Conservation (phyloP, 139 green algal genomes). For the Chlamydomonas asymmetrica region DNA sequence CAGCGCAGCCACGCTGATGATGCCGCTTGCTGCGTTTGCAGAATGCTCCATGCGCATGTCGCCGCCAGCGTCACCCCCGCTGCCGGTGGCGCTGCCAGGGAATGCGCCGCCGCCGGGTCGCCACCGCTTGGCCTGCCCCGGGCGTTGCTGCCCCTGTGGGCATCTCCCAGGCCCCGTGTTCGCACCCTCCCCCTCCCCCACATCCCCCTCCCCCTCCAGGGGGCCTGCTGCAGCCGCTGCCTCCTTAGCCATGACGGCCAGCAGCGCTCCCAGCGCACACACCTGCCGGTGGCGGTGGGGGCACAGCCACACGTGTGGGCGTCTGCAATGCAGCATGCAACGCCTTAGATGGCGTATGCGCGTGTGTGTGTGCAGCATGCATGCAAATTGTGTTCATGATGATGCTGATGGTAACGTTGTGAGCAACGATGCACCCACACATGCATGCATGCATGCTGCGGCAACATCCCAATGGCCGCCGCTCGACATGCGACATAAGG, state of each 20-base stretch:
- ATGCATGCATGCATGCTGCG: no score
- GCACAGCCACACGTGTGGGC: not conserved
- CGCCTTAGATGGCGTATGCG: not conserved
- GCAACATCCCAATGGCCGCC: no score
- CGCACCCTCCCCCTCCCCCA: not conserved
- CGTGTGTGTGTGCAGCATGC: not conserved
- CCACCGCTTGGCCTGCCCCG: no score
- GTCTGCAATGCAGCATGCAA: not conserved
- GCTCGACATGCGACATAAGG: no score
- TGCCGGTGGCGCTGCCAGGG: no score
- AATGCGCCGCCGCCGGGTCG: no score
- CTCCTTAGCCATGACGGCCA: constrained; percentile 48
- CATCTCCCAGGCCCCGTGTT: not conserved
- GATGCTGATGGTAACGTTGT: constrained; percentile 36
- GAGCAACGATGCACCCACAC: not conserved
- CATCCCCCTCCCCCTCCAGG: not conserved
- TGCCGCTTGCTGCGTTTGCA: no score
- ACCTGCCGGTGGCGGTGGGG: constrained; percentile 24
- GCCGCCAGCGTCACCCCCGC: no score
- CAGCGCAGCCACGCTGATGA: no score
- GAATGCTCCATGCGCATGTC: no score
- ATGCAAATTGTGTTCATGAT: not conserved
- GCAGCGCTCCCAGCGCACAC: constrained; percentile 56
- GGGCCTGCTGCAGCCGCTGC: not conserved
- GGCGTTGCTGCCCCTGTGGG: no score